phyloP scores from a whole-genome alignment of 169 alveolate species.

The Perkinsus marinus region DNA sequence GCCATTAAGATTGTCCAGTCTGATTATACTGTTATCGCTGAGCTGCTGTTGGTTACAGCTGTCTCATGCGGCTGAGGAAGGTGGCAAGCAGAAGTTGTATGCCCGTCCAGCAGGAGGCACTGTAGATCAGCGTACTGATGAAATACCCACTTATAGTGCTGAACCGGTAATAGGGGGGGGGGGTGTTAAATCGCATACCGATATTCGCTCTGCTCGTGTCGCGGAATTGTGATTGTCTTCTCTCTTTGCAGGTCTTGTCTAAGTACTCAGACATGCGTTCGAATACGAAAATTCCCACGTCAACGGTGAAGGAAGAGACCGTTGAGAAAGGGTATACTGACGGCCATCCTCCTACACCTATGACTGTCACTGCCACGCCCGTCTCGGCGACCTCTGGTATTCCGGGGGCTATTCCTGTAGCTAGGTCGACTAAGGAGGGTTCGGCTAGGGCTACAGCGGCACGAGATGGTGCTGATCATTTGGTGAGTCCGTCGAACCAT shows the following conservation, averaged over 20 bases:
- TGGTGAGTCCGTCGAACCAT: neutral
- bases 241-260: neutral
- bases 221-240: neutral
- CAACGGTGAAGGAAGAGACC: neutral
- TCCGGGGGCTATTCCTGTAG: neutral
- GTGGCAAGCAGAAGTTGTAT: neutral
- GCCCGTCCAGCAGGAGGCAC: neutral
- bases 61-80: neutral
- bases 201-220: no score
- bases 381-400: neutral
- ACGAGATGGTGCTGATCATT: neutral
- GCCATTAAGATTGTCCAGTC: neutral
- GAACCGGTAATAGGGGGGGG: neutral
- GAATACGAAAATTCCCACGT: neutral
- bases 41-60: neutral
- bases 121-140: neutral
- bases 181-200: no score
- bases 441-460: neutral
- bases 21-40: neutral
- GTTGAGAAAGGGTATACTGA: neutral
- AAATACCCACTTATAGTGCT: neutral
- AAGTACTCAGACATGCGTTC: neutral
- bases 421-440: neutral
- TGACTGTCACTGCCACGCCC: neutral
- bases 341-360: neutral